Evolutionary conservation across 1,139 yeast genomes (phyloP).

Genomic region (Insectozyma bohioensis): DNA sequence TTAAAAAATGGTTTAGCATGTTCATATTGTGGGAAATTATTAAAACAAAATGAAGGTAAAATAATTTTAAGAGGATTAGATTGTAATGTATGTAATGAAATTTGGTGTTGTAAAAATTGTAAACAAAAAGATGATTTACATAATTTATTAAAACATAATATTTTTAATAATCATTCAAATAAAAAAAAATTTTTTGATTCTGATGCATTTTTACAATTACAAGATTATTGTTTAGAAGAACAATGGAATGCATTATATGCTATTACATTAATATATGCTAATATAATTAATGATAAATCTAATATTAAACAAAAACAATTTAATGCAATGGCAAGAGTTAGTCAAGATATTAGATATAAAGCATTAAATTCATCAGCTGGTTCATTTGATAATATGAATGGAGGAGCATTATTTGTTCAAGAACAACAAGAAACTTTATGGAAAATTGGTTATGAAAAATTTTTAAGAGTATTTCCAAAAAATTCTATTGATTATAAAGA

Average conservation of each 20-base stretch:
- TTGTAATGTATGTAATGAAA: conserved; percentile 63
- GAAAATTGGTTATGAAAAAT: conserved; percentile 54
- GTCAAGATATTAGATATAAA: conserved; percentile 64
- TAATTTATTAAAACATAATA: conserved; percentile 54
- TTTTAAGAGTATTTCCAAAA: conserved; percentile 51
- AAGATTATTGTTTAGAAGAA: conserved; percentile 61
- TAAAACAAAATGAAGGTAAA: conserved; percentile 34
- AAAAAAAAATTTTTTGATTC: conserved; percentile 37
- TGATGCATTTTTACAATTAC: conserved; percentile 53
- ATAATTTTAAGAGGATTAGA: conserved; percentile 55
- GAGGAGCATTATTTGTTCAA: conserved; percentile 51
- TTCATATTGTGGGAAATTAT: conserved; percentile 70
- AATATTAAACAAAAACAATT: conserved; percentile 46
- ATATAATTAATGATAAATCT: conserved; percentile 44
- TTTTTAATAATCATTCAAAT: conserved; percentile 25
- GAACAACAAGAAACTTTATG: conserved; percentile 63
- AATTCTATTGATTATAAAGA: conserved; percentile 48
- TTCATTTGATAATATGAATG: conserved; percentile 48
- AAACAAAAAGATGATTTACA: conserved; percentile 56
- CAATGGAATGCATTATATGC: conserved; percentile 73
- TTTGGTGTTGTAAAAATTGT: conserved; percentile 74
- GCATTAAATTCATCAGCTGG: conserved; percentile 62
- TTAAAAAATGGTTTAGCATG: conserved; percentile 74
- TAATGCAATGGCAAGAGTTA: conserved; percentile 64
- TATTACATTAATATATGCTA: conserved; percentile 57